Conservation (phyloP, 1,284 basidiomycete genomes). For the Naganishia cerealis region DNA sequence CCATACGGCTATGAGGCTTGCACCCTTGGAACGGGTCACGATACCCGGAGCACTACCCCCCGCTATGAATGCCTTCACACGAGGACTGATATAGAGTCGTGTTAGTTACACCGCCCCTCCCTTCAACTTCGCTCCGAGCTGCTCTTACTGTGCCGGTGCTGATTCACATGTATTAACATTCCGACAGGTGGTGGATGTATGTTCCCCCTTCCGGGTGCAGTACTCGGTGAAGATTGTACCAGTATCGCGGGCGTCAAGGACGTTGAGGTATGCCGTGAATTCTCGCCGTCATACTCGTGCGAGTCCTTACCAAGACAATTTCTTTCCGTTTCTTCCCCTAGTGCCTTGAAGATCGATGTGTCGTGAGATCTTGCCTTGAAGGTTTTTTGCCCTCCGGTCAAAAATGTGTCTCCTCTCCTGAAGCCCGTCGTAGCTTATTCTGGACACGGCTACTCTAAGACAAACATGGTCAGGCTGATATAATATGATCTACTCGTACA, state of each 20-base stretch:
- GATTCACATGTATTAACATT: too few relatives aligned
- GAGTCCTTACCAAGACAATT: background rate
- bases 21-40: too few relatives aligned
- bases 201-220: background rate
- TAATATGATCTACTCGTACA: background rate
- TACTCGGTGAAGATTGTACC: slow-evolving; percentile 4
- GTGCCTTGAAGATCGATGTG: slow-evolving; percentile 3
- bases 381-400: background rate
- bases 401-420: background rate
- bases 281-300: background rate
- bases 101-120: too few relatives aligned
- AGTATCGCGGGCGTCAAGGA: background rate
- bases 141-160: too few relatives aligned
- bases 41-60: too few relatives aligned
- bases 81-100: too few relatives aligned
- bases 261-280: background rate
- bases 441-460: slow-evolving; percentile 2
- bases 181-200: slow-evolving; percentile 7
- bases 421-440: background rate
- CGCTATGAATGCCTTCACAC: too few relatives aligned
- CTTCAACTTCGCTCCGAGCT: too few relatives aligned
- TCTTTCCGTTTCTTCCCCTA: background rate
- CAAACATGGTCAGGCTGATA: too few relatives aligned
- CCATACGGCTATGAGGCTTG: too few relatives aligned
- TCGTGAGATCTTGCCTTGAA: background rate